Percentiles rank a stretch among this genome's conserved stretches.
Conservation (phyloP, 371 early-diverging fungal species). For the Dinochytrium kinnereticum region DNA sequence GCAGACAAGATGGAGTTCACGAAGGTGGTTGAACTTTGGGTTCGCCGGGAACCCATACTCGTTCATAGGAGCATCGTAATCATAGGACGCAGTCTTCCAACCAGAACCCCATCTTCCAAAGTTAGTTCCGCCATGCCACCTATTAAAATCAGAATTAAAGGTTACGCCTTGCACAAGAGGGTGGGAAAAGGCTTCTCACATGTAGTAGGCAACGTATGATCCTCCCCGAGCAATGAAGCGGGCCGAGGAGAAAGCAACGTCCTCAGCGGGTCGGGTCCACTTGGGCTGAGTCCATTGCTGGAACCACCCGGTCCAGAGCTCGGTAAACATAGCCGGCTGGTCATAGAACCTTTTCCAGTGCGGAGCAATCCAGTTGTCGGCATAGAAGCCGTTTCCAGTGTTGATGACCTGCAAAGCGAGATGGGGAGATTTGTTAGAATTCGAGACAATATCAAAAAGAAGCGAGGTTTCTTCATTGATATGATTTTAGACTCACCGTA, state of each 20-base stretch:
- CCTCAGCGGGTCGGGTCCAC: conserved; percentile 55
- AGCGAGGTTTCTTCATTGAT: not conserved
- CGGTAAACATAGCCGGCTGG: conserved; percentile 59
- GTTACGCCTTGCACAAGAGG: too few relatives aligned
- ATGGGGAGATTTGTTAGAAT: conserved; percentile 32
- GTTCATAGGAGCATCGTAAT: conserved; percentile 62
- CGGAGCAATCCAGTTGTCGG: conserved; percentile 47
- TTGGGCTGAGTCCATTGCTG: conserved; percentile 53
- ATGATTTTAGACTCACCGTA: conserved; percentile 36
- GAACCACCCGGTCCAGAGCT: conserved; percentile 64
- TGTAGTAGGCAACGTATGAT: conserved; percentile 59
- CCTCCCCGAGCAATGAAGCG: conserved; percentile 59
- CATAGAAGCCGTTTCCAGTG: conserved; percentile 58
- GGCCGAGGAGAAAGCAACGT: conserved; percentile 56
- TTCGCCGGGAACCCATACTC: conserved; percentile 58
- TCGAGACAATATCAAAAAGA: not conserved
- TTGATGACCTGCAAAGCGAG: conserved; percentile 41
- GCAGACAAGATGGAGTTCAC: conserved; percentile 41
- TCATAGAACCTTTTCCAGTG: conserved; percentile 41
- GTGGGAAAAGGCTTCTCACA: conserved; percentile 37
- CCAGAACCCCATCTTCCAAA: conserved; percentile 53
- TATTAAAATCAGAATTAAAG: too few relatives aligned
- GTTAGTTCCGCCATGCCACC: conserved; percentile 65
- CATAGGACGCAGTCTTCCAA: conserved; percentile 53
- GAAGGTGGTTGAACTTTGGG: conserved; percentile 57